Percentiles rank a stretch among this genome's conserved stretches.
Conservation (phyloP, 768 basidiomycete species). For the Serendipita vermifera region DNA sequence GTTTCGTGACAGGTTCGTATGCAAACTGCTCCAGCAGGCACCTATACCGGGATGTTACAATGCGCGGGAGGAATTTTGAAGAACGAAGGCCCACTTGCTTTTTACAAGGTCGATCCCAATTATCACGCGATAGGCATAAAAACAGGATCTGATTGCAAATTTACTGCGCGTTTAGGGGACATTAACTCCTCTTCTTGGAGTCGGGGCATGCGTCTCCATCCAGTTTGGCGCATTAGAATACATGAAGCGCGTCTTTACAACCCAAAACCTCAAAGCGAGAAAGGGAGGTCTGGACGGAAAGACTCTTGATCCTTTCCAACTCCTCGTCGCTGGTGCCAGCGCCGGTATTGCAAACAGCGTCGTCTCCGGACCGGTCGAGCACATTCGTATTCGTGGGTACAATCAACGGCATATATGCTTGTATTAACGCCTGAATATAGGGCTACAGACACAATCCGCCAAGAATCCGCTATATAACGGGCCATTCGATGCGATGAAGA, state of each 20-base stretch:
- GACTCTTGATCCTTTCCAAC: conserved; percentile 45
- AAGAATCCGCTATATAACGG: conserved; percentile 66
- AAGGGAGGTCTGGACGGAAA: conserved; percentile 53
- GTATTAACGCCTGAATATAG: conserved; percentile 27
- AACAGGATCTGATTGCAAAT: too few species aligned
- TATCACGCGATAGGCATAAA: too few species aligned
- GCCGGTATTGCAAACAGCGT: conserved; percentile 86
- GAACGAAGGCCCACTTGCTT: conserved; percentile 84
- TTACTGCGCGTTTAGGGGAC: conserved; percentile 48
- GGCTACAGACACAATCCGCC: conserved; percentile 81
- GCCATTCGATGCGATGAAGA: conserved; percentile 76
- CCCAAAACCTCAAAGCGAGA: conserved; percentile 45
- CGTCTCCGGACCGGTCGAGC: conserved; percentile 93
- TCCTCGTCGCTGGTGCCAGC: conserved; percentile 62
- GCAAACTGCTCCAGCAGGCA: conserved; percentile 87
- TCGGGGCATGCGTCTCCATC: conserved; percentile 90
- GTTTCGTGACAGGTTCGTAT: conserved; percentile 44
- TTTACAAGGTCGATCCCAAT: conserved; percentile 63
- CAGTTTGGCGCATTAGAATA: conserved; percentile 87
- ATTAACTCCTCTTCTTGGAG: conserved; percentile 76
- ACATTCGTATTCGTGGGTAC: conserved; percentile 82
- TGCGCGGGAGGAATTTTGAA: conserved; percentile 84
- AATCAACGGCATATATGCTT: neutral
- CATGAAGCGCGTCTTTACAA: conserved; percentile 65
- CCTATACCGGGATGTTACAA: conserved; percentile 75